Base-by-base conservation (phyloP, 352 stramenopile species). In the Phytophthora hybrid region DNA sequence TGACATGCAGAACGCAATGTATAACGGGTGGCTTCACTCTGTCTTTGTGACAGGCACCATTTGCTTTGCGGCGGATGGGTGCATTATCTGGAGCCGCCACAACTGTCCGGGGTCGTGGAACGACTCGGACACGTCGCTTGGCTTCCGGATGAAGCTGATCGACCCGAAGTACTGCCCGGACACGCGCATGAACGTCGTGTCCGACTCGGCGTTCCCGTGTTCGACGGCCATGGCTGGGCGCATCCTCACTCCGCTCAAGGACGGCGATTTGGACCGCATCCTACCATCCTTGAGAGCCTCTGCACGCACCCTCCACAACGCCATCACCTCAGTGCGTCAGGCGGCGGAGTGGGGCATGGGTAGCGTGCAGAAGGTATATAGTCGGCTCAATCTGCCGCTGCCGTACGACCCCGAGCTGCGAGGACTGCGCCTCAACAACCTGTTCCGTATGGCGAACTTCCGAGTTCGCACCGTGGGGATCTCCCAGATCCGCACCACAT, bases 361-460 rank as follows among this genome's bases (percentile, higher is more conserved):
- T 1, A 47, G 39, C 11, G 39, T 47, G 14, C 39, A 47, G 39
- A 47, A 47, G 39, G 39, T 47, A 9, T 47, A 47, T 11, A 47
- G 39, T 47, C 39, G 39, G 39, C 39, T 47, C 13, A 47, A 16
- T 16, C 39, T 47, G 39, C 39, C 14, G 39, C 39, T 47, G 39
- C 39, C 39, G 39, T 47, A 47, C 39, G 39, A 47, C 39, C 39
- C 39, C 39, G 39, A 47, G 11, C 39, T 47, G 11, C 39, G 39
- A 47, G 39, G 39, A 39, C 39, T n/a, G 13, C 39, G 39, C 39
- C 39, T 47, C 39, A 47, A 47, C 39, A 47, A 47, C 14, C 39
- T 47, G 39, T 47, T 47, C 39, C 39, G 39, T 47, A 47, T 47
- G 39, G 39, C 39, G 39, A 47, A 47, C 39, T 47, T 47, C 39